phyloP scores from a whole-genome alignment of 306 rosid genomes.

The Acacia melanoxylon region DNA sequence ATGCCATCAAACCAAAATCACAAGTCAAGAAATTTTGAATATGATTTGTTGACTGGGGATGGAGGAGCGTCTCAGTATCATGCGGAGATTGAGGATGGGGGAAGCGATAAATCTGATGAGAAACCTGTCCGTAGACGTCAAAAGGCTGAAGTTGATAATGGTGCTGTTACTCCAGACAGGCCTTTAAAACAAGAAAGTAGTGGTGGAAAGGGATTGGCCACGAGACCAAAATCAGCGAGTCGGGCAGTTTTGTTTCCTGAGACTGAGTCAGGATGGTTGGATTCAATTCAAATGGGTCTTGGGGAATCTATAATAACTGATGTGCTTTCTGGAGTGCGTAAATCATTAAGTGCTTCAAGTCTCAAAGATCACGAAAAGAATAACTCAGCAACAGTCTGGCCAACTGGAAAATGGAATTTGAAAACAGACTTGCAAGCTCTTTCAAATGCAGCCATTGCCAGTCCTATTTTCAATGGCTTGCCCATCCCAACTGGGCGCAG shows the following conservation, averaged over 20 bases:
- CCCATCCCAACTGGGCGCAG: constrained; percentile 79
- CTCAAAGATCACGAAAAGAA: constrained; percentile 72
- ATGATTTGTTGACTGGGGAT: constrained; percentile 54
- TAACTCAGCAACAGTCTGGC: constrained; percentile 55
- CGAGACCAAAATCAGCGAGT: constrained; percentile 75
- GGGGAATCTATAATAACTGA: constrained; percentile 72
- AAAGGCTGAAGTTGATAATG: constrained; percentile 58
- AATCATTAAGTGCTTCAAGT: constrained; percentile 72
- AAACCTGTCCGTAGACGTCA: constrained; percentile 82
- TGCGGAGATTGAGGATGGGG: constrained; percentile 53
- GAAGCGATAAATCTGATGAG: constrained; percentile 65
- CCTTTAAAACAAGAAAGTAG: constrained; percentile 52
- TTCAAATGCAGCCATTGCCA: constrained; percentile 54
- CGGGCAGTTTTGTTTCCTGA: constrained; percentile 47
- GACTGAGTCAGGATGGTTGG: constrained; percentile 64
- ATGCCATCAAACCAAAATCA: constrained; percentile 31
- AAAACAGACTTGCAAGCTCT: constrained; percentile 70
- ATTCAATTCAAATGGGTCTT: constrained; percentile 60
- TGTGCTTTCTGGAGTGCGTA: constrained; percentile 51
- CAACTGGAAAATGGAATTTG: constrained; percentile 65
- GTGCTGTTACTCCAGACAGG: constrained; percentile 57
- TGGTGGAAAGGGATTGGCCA: constrained; percentile 55
- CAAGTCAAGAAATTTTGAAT: constrained; percentile 42
- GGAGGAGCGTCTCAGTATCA: constrained; percentile 36
- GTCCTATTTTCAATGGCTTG: constrained; percentile 77